phyloP scores from a whole-genome alignment of 1,284 basidiomycete genomes.

The Malassezia yamatoensis region DNA sequence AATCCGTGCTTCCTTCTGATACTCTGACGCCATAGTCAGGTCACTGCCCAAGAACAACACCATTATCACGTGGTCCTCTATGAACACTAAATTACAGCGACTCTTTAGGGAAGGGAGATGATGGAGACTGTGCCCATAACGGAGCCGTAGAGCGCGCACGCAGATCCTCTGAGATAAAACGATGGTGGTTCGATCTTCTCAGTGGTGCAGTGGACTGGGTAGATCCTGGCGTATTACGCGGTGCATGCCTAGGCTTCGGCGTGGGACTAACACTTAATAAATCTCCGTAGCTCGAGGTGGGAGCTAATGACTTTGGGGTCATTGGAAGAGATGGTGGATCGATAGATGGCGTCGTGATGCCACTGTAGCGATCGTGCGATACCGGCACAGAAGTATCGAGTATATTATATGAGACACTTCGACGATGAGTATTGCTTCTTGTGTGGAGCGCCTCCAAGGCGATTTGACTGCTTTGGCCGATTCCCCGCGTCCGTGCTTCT shows the following conservation, averaged over 20 bases:
- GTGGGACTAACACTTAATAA: slow-evolving; percentile 12
- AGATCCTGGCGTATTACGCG: background rate
- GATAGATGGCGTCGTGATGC: slow-evolving; percentile 11
- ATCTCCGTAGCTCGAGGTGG: slow-evolving; percentile 7
- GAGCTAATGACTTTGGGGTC: slow-evolving; percentile 13
- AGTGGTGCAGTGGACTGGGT: background rate
- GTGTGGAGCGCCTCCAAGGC: background rate
- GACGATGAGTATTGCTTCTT: slow-evolving; percentile 3
- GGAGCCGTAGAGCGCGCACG: slow-evolving; percentile 2
- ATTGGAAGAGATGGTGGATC: background rate
- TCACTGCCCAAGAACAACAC: background rate
- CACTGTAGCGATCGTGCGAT: slow-evolving; percentile 12
- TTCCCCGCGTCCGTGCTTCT: background rate
- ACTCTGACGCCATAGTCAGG: slow-evolving; percentile 44
- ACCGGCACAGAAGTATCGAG: slow-evolving; percentile 3
- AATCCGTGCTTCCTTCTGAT: slow-evolving; percentile 90
- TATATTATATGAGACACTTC: slow-evolving; percentile 8
- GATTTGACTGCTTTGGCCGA: background rate
- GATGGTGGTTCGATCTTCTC: background rate
- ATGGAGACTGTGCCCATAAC: slow-evolving; percentile 14
- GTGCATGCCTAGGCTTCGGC: slow-evolving; percentile 5
- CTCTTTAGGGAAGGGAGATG: background rate
- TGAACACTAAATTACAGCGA: background rate
- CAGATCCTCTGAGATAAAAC: background rate
- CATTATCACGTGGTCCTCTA: background rate